Conservation (phyloP, 176 grass and related monocot genomes). For the Typha latifolia region DNA sequence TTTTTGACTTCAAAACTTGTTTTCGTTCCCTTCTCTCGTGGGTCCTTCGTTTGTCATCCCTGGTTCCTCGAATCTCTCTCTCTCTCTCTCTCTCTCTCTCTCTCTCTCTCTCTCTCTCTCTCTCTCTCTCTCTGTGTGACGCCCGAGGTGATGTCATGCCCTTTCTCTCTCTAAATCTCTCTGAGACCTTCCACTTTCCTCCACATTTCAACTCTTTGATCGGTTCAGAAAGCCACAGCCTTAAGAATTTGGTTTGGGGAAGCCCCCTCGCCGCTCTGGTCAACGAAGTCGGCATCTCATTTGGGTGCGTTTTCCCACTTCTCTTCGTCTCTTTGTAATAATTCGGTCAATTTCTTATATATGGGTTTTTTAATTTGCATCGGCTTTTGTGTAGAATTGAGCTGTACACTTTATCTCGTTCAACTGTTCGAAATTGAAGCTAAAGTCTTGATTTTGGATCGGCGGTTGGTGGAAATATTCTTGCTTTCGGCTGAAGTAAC, state of each 20-base stretch:
- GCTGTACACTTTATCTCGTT: background rate
- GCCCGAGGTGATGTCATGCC: background rate
- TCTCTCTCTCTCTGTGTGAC: background rate
- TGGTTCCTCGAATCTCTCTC: background rate
- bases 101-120: background rate
- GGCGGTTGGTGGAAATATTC: background rate
- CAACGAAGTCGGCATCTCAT: conserved; percentile 1
- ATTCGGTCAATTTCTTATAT: background rate
- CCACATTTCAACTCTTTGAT: background rate
- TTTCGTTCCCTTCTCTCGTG: background rate
- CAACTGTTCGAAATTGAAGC: background rate
- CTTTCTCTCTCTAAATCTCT: background rate
- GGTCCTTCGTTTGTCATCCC: background rate
- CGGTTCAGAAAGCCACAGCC: background rate
- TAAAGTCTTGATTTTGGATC: background rate
- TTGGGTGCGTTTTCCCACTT: background rate
- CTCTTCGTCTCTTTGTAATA: background rate
- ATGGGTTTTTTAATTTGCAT: background rate
- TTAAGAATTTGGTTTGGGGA: background rate
- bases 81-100: background rate
- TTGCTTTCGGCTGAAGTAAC: background rate
- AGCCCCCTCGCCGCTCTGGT: background rate
- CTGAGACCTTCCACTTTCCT: background rate
- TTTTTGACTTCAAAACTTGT: background rate
- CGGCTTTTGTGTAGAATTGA: background rate